Evolutionary conservation across 1,139 yeast genomes (phyloP).

Genomic region (Suhomyces bokatorum): DNA sequence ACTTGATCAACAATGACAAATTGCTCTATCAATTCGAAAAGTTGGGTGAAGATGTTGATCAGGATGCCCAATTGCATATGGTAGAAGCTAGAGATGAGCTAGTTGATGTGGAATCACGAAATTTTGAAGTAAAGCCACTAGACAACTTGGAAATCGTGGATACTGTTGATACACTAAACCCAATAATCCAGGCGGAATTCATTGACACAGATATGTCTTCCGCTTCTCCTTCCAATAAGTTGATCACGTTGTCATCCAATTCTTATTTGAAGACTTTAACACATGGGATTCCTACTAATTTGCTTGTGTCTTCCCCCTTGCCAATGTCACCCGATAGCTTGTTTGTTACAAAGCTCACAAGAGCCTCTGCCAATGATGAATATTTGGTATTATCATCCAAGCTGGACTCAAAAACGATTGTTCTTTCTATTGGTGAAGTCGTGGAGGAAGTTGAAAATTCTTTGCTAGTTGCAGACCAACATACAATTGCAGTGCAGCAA

Average conservation of each 20-base stretch:
- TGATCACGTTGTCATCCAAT: slow-evolving; percentile 30
- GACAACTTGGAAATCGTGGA: slow-evolving; percentile 64
- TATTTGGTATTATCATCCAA: slow-evolving; percentile 68
- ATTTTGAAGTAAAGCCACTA: slow-evolving; percentile 23
- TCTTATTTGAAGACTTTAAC: slow-evolving; percentile 52
- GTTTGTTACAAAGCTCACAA: slow-evolving; percentile 55
- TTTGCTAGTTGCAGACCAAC: slow-evolving; percentile 53
- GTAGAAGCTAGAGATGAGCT: not conserved
- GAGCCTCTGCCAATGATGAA: slow-evolving; percentile 53
- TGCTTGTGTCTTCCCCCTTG: slow-evolving; percentile 69
- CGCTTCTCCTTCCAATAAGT: slow-evolving; percentile 39
- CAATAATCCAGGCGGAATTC: slow-evolving; percentile 54
- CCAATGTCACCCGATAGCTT: slow-evolving; percentile 63
- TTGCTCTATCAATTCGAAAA: slow-evolving; percentile 73
- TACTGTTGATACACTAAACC: slow-evolving; percentile 53
- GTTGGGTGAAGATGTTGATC: slow-evolving; percentile 49
- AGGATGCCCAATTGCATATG: slow-evolving; percentile 2
- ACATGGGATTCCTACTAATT: slow-evolving; percentile 63
- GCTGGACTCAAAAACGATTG: slow-evolving; percentile 59
- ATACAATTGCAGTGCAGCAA: slow-evolving; percentile 70
- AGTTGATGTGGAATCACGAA: not conserved
- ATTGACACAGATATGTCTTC: slow-evolving; percentile 36
- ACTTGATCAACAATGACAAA: slow-evolving; percentile 62
- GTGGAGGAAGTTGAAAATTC: slow-evolving; percentile 77
- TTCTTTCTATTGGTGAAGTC: slow-evolving; percentile 74